Conservation (phyloP, 345 rosid species). For the Firmiana major region DNA sequence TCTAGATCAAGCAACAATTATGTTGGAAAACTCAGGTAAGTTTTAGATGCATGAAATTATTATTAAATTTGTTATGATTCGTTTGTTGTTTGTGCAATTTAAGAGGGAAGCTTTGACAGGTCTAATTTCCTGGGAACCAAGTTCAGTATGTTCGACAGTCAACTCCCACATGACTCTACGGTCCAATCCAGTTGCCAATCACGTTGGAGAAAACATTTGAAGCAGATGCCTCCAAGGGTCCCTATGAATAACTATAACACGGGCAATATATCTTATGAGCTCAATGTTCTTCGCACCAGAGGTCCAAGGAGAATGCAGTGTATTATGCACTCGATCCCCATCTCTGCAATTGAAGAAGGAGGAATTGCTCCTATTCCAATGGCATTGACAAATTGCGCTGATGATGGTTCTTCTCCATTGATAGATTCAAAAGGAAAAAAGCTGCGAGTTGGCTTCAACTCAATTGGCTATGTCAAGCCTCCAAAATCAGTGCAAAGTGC, state of each 20-base stretch:
- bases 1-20: conserved; percentile 53
- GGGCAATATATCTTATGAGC: conserved; percentile 65
- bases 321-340: conserved; percentile 57
- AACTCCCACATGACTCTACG: conserved; percentile 37
- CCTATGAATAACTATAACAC: conserved; percentile 38
- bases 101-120: conserved; percentile 38
- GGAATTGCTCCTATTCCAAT: conserved; percentile 49
- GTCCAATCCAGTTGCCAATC: conserved; percentile 27
- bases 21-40: conserved; percentile 76
- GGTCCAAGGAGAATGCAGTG: conserved; percentile 96
- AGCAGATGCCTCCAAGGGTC: conserved; percentile 43
- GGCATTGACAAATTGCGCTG: conserved; percentile 29
- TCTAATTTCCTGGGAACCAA: conserved; percentile 92
- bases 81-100: conserved; percentile 5
- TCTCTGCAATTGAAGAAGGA: conserved; percentile 63
- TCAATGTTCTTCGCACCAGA: conserved; percentile 75
- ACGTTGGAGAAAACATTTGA: conserved; percentile 33
- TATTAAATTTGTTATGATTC: neutral
- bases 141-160: conserved; percentile 66
- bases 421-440: conserved; percentile 36
- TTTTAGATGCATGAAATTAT: neutral
- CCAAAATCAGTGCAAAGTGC: conserved; percentile 7
- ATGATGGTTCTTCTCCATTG: conserved; percentile 18
- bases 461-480: conserved; percentile 30
- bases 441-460: conserved; percentile 32